These are phyloP conservation scores for Phytophthora hibernalis DNA, from an alignment of 352 stramenopile genomes.

Conservation along the genomic window DNA sequence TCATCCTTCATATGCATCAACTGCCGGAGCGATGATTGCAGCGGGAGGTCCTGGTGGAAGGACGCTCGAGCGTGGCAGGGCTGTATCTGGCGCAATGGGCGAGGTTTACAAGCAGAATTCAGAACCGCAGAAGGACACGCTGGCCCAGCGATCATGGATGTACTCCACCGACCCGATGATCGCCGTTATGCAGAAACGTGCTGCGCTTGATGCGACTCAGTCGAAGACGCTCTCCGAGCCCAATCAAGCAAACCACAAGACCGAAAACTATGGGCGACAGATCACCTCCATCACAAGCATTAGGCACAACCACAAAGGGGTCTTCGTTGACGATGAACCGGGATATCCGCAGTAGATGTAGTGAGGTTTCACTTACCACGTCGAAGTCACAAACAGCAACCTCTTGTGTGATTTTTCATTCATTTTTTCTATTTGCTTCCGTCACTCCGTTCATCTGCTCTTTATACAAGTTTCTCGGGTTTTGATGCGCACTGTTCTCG, in stretches of 20 bases:
- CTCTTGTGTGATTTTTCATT: too few species aligned
- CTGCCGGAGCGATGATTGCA: slow-evolving; percentile 35
- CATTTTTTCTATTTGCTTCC: slow-evolving; percentile 29
- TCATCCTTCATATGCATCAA: slow-evolving; percentile 17
- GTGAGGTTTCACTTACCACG: not conserved
- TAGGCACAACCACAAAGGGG: slow-evolving; percentile 56
- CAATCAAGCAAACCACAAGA: slow-evolving; percentile 26
- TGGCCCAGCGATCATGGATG: slow-evolving; percentile 78
- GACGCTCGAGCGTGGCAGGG: slow-evolving; percentile 66
- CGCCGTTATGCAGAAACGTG: slow-evolving; percentile 45
- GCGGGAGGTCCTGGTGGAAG: slow-evolving; percentile 56
- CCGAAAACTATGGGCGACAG: slow-evolving; percentile 44
- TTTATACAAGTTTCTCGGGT: slow-evolving; percentile 25
- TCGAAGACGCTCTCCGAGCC: slow-evolving; percentile 11
- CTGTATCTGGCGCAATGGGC: slow-evolving; percentile 63
- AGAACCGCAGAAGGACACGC: slow-evolving; percentile 76
- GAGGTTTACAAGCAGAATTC: slow-evolving; percentile 63
- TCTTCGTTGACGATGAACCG: slow-evolving; percentile 68
- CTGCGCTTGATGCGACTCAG: slow-evolving; percentile 9
- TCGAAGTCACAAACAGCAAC: slow-evolving; percentile 5
- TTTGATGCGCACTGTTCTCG: slow-evolving; percentile 29
- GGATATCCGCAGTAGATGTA: slow-evolving; percentile 18
- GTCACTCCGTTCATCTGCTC: slow-evolving; percentile 11
- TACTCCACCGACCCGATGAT: slow-evolving; percentile 83
- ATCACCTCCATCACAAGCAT: slow-evolving; percentile 70